Base-by-base conservation (phyloP, 2,329 filamentous ascomycete genomes). In the Sporothrix brasiliensis region DNA sequence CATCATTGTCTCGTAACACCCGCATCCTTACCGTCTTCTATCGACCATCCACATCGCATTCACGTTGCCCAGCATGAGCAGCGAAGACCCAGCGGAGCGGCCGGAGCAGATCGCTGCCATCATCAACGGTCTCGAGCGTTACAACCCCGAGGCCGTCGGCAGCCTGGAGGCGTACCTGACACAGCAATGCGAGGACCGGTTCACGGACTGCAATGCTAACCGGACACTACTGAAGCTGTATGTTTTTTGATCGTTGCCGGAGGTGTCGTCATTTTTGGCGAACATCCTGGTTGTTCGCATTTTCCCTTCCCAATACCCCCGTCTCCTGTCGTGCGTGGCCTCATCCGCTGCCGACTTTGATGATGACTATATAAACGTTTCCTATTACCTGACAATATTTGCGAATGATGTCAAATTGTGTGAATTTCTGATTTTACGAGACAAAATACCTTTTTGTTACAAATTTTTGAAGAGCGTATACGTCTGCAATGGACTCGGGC, bases 201-300 rank as follows among this genome's bases (percentile, higher is more conserved):
- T 91, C 76, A 94, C 93, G 83, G 95, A 99, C 83, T 92, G 91
- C 86, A 98, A 97, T 83, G 93, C 95, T 77, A 99, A 98, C 84
- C 85, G 97, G 80, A 96, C 95, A 65, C 85, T 99, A 74, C 81
- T 99, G 83, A 99, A 99, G 85, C 88, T 99, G 95, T 99, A 86
- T 90, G 92, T 92, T 44, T 34, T 58, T 19, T 47, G 6, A 10
- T 16, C 47, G 11, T 16, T 21, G 50, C 6, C 10, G 41, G 14
- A 24, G 41, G 21, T 73, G 60, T 70, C 72, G 41, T 71, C 11
- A 70, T 70, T 68, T 52, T 11, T 50, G 49, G 19, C 49, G 49
- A 19, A n/a, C 49, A 50, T 1, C 49, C 49, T 50, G 19, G 49
- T 21, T 16, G 21, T n/a, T n/a, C 19, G 19, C 27, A 27, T 41